A percentile compares a stretch with the other conserved stretches of the same genome.
Conservation (phyloP, 2,329 filamentous ascomycete genomes). For the Phialocephala subalpina region DNA sequence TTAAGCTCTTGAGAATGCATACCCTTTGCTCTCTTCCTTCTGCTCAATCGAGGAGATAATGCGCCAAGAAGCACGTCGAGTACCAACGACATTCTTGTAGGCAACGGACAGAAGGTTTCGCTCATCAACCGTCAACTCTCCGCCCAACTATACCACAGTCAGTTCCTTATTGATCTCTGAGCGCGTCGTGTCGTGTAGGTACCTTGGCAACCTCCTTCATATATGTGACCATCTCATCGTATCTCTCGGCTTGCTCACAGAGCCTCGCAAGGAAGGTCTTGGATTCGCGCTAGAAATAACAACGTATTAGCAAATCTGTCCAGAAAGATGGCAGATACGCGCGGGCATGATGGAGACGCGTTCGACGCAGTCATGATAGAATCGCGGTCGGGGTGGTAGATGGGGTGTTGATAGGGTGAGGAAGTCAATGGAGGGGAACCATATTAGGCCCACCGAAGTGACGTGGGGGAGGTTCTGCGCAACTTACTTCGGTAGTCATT, state of each 20-base stretch:
- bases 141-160: constrained; percentile 60
- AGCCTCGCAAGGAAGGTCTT: constrained; percentile 99
- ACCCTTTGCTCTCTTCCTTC: constrained; percentile 96
- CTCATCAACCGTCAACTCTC: constrained; percentile 92
- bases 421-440: constrained; percentile 36
- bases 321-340: constrained; percentile 18
- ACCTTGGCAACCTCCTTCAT: constrained; percentile 99
- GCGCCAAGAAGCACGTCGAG: constrained; percentile 97
- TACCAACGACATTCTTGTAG: constrained; percentile 99
- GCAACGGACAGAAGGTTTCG: constrained; percentile 98
- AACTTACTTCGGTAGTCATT: constrained; percentile 49
- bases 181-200: too few species aligned
- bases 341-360: constrained; percentile 31
- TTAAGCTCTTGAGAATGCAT: neutral
- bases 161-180: too few species aligned
- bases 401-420: constrained; percentile 33
- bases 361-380: constrained; percentile 20
- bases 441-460: constrained; percentile 22
- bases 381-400: too few species aligned
- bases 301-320: constrained; percentile 35
- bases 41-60: constrained; percentile 99
- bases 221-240: constrained; percentile 99
- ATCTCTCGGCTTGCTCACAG: constrained; percentile 99
- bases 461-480: constrained; percentile 26
- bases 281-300: constrained; percentile 54